Evolutionary conservation across 192 early-diverging fungal genomes (phyloP).

Genomic region (Coemansia sp.): DNA sequence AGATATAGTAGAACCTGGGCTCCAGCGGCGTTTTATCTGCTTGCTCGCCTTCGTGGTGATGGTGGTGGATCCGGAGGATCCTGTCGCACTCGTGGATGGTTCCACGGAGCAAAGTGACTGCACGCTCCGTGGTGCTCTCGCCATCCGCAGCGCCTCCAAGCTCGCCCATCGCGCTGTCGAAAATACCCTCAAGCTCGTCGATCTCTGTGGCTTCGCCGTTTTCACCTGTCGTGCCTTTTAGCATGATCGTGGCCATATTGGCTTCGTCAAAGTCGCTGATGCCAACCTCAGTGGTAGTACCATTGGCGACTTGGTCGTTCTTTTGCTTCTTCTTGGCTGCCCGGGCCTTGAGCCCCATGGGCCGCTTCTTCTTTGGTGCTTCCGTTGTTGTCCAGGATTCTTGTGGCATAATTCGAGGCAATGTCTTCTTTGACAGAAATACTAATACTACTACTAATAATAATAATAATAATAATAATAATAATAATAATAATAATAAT

Average conservation of each 20-base stretch:
- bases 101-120: slow-evolving; percentile 54
- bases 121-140: slow-evolving; percentile 37
- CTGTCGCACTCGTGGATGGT: slow-evolving; percentile 64
- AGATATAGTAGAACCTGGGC: slow-evolving; percentile 58
- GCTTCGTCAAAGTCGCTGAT: slow-evolving; percentile 44
- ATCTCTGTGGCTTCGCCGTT: slow-evolving; percentile 51
- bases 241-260: slow-evolving; percentile 47
- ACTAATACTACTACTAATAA: too few species aligned
- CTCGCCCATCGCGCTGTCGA: slow-evolving; percentile 52
- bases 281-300: background rate
- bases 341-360: slow-evolving; percentile 54
- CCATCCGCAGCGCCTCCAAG: slow-evolving; percentile 7
- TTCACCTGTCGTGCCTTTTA: slow-evolving; percentile 21
- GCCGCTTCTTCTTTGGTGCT: slow-evolving; percentile 43
- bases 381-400: background rate
- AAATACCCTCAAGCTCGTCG: slow-evolving; percentile 56
- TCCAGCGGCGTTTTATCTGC: slow-evolving; percentile 20
- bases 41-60: background rate
- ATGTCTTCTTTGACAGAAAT: too few species aligned
- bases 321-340: slow-evolving; percentile 30
- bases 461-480: too few species aligned
- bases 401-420: background rate
- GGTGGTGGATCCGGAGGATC: slow-evolving; percentile 46
- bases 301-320: background rate
- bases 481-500: too few species aligned